Evolutionary conservation across 345 rosid species (phyloP).

Genomic region (Euphorbia lathyris): DNA sequence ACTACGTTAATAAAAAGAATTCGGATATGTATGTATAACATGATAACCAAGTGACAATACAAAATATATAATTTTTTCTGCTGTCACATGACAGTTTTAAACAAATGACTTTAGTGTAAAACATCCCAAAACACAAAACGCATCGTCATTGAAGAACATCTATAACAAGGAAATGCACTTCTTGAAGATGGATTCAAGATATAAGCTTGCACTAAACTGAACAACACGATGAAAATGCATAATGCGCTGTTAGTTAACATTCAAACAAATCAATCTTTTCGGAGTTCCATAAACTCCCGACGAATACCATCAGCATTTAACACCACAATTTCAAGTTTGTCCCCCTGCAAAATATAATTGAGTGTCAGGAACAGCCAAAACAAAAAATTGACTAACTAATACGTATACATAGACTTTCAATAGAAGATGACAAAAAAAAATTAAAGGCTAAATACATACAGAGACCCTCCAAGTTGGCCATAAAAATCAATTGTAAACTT

Average conservation of each 20-base stretch:
- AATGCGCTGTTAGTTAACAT: too few species aligned
- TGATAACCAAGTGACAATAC: too few species aligned
- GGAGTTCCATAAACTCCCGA: constrained; percentile 69
- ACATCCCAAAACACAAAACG: not conserved
- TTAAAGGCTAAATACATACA: too few species aligned
- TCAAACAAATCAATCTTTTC: constrained; percentile 55
- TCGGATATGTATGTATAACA: too few species aligned
- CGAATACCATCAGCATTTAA: constrained; percentile 68
- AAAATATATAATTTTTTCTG: too few species aligned
- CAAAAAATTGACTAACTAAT: not conserved
- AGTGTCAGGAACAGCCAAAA: not conserved
- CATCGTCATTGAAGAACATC: not conserved
- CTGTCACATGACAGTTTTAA: too few species aligned
- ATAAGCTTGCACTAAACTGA: not conserved
- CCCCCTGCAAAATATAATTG: constrained; percentile 52
- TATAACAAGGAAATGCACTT: constrained; percentile 2
- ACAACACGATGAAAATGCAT: constrained; percentile 2
- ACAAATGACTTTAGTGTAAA: too few species aligned
- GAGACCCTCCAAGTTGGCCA: too few species aligned
- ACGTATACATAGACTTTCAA: not conserved
- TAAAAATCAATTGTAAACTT: too few species aligned
- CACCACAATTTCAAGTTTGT: constrained; percentile 75
- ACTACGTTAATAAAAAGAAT: too few species aligned
- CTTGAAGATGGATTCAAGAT: not conserved
- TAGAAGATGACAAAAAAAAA: too few species aligned